These are phyloP conservation scores for Ogataea neopini DNA, from an alignment of 805 yeast genomes.

Conservation along the genomic window DNA sequence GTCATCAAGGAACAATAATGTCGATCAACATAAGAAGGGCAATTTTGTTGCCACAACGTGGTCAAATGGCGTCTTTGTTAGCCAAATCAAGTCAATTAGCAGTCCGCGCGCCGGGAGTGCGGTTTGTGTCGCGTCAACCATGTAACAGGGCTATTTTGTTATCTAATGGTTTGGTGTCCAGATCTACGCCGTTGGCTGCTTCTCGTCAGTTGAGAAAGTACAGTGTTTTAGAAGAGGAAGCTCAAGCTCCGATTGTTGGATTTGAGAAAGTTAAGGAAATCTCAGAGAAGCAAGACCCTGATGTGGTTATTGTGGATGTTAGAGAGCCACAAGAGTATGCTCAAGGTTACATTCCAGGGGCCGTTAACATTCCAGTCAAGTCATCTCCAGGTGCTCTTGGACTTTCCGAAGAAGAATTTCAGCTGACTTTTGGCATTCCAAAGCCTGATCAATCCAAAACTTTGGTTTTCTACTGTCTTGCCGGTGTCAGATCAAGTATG, in stretches of 20 bases:
- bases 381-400: conserved; percentile 92
- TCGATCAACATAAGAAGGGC: conserved; percentile 4
- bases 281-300: conserved; percentile 43
- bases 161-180: neutral
- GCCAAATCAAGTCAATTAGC: conserved; percentile 2
- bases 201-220: conserved; percentile 17
- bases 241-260: conserved; percentile 33
- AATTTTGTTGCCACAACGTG: neutral
- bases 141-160: neutral
- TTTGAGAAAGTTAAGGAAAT: conserved; percentile 42
- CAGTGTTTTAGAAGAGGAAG: conserved; percentile 32
- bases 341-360: conserved; percentile 78
- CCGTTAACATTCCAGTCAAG: conserved; percentile 86
- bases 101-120: neutral
- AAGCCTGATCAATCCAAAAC: conserved; percentile 76
- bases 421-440: conserved; percentile 73
- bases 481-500: conserved; percentile 87
- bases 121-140: neutral
- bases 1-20: neutral
- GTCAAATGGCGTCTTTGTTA: neutral
- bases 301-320: conserved; percentile 74
- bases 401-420: conserved; percentile 74
- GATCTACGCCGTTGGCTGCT: neutral
- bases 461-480: conserved; percentile 86
- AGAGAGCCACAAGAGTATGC: conserved; percentile 82